Percentiles rank a stretch among this genome's conserved stretches.
phyloP scores from a whole-genome alignment of 208 protist species.

The Plasmodiophora brassicae region DNA sequence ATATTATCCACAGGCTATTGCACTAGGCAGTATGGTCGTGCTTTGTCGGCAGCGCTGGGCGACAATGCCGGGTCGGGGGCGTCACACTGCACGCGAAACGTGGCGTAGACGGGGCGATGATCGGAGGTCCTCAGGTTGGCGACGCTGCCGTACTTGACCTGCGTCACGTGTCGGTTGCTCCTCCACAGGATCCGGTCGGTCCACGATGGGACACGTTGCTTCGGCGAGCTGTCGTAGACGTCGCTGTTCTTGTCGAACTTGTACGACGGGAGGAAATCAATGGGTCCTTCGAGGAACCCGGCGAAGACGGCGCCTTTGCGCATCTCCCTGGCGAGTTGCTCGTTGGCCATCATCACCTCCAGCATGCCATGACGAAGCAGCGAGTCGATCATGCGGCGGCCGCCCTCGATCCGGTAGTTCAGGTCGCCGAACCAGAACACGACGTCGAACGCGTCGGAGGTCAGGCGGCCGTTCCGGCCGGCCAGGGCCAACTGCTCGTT shows the following conservation, averaged over 20 bases:
- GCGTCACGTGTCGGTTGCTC: background rate
- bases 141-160: background rate
- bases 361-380: conserved; percentile 19
- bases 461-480: background rate
- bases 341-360: conserved; percentile 44
- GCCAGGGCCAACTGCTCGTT: conserved; percentile 33
- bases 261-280: conserved; percentile 55
- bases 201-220: conserved; percentile 48
- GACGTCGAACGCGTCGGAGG: conserved; percentile 32
- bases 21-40: too few species aligned
- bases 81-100: too few species aligned
- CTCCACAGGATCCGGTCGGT: conserved; percentile 49
- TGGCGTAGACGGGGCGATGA: conserved; percentile 40
- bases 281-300: conserved; percentile 44
- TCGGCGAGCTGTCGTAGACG: conserved; percentile 42
- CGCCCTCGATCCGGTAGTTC: conserved; percentile 54
- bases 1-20: too few species aligned
- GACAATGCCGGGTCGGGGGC: too few species aligned
- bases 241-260: conserved; percentile 51
- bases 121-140: conserved; percentile 23
- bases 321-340: conserved; percentile 46
- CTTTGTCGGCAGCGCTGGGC: too few species aligned
- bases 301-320: conserved; percentile 27
- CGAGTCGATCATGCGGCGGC: conserved; percentile 38
- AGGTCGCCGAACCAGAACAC: conserved; percentile 54